phyloP scores from a whole-genome alignment of 352 stramenopile genomes.

The Plasmopara viticola region DNA sequence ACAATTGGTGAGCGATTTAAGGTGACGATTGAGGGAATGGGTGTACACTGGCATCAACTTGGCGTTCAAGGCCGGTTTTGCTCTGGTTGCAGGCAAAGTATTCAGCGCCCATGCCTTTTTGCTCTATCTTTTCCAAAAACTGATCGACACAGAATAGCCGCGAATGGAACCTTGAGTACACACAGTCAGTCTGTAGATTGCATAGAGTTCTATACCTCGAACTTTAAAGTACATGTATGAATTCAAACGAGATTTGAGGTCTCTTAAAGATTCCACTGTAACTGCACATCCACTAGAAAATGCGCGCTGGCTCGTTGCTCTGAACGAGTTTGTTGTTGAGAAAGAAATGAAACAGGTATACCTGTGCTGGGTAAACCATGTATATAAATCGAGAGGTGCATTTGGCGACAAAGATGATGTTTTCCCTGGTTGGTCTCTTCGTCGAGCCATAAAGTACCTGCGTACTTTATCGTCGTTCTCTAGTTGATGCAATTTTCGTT shows the following conservation, averaged over 20 bases:
- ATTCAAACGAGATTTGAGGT: not conserved
- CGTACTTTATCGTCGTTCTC: too few species aligned
- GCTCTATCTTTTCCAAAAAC: not conserved
- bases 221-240: not conserved
- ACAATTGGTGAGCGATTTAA: not conserved
- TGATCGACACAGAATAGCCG: not conserved
- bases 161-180: not conserved
- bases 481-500: too few species aligned
- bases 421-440: too few species aligned
- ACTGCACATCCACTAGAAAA: not conserved
- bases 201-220: not conserved
- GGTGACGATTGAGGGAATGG: slow-evolving; percentile 2
- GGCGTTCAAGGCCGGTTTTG: slow-evolving; percentile 19
- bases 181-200: not conserved
- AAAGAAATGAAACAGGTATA: too few species aligned
- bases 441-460: too few species aligned
- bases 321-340: not conserved
- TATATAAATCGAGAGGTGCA: too few species aligned
- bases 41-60: slow-evolving; percentile 5
- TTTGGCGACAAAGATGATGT: too few species aligned
- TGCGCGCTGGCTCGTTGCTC: not conserved
- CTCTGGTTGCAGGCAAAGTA: slow-evolving; percentile 17
- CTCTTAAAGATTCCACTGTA: not conserved
- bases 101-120: slow-evolving; percentile 9
- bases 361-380: too few species aligned